A percentile compares a stretch with the other conserved stretches of the same genome.
phyloP scores from a whole-genome alignment of 371 early-diverging fungal genomes.

The Mortierella sp. region DNA sequence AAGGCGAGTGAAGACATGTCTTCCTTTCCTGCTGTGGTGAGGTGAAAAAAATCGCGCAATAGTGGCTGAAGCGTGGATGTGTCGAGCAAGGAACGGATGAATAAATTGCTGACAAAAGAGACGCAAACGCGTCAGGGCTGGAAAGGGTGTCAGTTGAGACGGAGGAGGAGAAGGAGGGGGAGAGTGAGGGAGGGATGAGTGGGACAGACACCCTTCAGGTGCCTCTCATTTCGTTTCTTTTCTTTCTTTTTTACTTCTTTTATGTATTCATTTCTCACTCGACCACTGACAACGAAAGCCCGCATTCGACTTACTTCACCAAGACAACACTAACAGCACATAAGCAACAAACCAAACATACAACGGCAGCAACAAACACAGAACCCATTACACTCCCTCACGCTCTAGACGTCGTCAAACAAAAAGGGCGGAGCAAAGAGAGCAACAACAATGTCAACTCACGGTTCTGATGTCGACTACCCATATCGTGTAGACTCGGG shows the following conservation, averaged over 20 bases:
- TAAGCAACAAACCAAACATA: background rate
- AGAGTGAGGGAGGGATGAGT: background rate
- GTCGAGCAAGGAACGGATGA: too few species aligned
- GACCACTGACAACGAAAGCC: too few species aligned
- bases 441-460: background rate
- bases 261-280: background rate
- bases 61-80: too few species aligned
- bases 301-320: too few species aligned
- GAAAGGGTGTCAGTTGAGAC: too few species aligned
- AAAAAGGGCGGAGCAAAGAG: background rate
- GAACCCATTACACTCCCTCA: background rate
- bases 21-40: too few species aligned
- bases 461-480: constrained; percentile 3
- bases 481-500: background rate
- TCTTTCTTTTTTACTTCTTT: background rate
- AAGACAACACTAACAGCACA: too few species aligned
- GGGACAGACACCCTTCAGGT: too few species aligned
- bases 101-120: background rate
- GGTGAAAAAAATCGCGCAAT: background rate
- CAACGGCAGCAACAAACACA: background rate
- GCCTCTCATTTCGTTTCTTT: background rate
- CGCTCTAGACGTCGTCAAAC: background rate
- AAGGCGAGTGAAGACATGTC: too few species aligned
- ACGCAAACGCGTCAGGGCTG: too few species aligned
- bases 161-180: background rate